Percentiles rank a stretch among this genome's conserved stretches.
phyloP scores from a whole-genome alignment of 2,329 filamentous ascomycete species.

The Zalaria obscura region DNA sequence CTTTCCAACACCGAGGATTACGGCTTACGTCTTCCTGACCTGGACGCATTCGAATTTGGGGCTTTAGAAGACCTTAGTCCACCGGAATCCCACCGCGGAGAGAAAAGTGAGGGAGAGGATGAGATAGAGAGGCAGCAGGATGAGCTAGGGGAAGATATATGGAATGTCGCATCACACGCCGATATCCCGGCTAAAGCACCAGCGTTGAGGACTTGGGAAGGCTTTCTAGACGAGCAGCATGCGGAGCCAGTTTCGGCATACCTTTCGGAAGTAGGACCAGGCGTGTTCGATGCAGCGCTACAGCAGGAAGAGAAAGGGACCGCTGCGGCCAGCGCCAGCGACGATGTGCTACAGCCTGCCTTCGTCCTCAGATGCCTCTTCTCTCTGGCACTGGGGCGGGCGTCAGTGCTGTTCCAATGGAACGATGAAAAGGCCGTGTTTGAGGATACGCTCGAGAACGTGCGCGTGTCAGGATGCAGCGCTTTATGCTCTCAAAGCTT shows the following conservation, averaged over 20 bases:
- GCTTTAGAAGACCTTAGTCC: constrained; percentile 20
- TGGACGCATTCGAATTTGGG: constrained; percentile 26
- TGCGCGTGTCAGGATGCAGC: constrained; percentile 37
- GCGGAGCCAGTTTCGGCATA: constrained; percentile 35
- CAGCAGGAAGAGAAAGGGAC: constrained; percentile 17
- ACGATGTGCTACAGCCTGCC: constrained; percentile 22
- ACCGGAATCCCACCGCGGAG: constrained; percentile 7
- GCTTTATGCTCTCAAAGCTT: constrained; percentile 37
- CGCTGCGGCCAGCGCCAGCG: constrained; percentile 22
- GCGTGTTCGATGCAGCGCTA: constrained; percentile 49
- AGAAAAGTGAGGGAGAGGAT: not conserved
- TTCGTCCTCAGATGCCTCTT: constrained; percentile 39
- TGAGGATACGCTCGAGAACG: constrained; percentile 25
- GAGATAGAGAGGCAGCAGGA: not conserved
- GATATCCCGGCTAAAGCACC: constrained; percentile 13
- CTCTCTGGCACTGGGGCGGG: constrained; percentile 54
- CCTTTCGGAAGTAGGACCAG: constrained; percentile 54
- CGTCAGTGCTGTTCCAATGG: constrained; percentile 57
- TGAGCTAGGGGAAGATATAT: constrained; percentile 21
- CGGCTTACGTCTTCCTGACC: constrained; percentile 17
- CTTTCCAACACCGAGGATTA: not conserved
- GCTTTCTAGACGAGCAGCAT: constrained; percentile 37
- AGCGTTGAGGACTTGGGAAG: constrained; percentile 53
- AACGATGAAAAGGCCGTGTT: constrained; percentile 43
- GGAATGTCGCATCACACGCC: constrained; percentile 21